Percentiles rank a stretch among this genome's conserved stretches.
Conservation (phyloP, 768 basidiomycete genomes). For the Auricularia sp. region DNA sequence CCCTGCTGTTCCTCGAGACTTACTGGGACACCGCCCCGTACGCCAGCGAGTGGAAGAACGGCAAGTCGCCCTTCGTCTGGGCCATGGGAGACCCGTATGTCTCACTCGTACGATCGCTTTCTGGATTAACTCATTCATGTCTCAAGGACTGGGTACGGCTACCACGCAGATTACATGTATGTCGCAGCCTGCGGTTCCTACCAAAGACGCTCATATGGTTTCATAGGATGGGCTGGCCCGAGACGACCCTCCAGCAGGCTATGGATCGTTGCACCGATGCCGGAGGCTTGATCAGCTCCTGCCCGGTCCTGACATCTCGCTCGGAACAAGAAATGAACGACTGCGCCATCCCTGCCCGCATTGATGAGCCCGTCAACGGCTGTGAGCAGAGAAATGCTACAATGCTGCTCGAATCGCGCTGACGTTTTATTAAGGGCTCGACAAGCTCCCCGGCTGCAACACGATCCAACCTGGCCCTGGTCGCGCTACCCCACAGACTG, state of each 20-base stretch:
- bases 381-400: neutral
- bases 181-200: neutral
- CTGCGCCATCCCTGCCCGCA: constrained; percentile 6
- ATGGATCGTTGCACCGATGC: constrained; percentile 7
- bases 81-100: constrained; percentile 9
- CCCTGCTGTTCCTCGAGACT: constrained; percentile 8
- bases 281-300: constrained; percentile 2
- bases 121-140: neutral
- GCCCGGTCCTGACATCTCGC: constrained; percentile 3
- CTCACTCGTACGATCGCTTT: neutral
- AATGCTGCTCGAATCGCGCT: neutral
- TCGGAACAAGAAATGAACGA: constrained; percentile 9
- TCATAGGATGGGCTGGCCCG: constrained; percentile 7
- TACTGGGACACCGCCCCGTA: constrained; percentile 8
- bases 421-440: neutral
- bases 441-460: constrained; percentile 5
- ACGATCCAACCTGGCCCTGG: constrained; percentile 2
- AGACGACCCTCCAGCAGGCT: constrained; percentile 1
- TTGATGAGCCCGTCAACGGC: constrained; percentile 7
- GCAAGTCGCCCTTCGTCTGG: constrained; percentile 9
- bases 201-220: neutral
- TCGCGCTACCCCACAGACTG: neutral
- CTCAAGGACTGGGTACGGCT: constrained; percentile 7
- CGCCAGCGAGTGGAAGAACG: constrained; percentile 7
- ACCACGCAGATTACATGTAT: constrained; percentile 6